These are phyloP conservation scores for Striga asiatica DNA, from an alignment of 257 asterid genomes.

Conservation along the genomic window DNA sequence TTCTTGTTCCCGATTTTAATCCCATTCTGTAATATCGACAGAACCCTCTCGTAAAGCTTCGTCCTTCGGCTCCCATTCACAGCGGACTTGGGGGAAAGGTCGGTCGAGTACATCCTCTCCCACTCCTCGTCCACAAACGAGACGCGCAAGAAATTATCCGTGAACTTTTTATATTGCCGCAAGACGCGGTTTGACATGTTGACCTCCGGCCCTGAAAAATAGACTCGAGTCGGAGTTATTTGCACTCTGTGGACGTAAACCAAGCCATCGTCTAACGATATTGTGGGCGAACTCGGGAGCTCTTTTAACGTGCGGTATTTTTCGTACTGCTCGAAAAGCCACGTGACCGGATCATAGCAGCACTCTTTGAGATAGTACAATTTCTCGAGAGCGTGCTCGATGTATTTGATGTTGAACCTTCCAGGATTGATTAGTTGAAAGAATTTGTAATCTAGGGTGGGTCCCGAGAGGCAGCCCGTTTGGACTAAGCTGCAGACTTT, in stretches of 20 bases:
- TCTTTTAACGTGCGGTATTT: slow-evolving; percentile 25
- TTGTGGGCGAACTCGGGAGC: slow-evolving; percentile 50
- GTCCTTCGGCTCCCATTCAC: slow-evolving; percentile 32
- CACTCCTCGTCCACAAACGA: slow-evolving; percentile 90
- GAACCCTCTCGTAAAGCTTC: slow-evolving; percentile 48
- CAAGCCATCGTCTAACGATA: slow-evolving; percentile 57
- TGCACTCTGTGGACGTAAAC: slow-evolving; percentile 75
- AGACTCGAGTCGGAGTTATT: slow-evolving; percentile 76
- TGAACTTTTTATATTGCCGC: slow-evolving; percentile 37
- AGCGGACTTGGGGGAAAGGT: slow-evolving; percentile 32
- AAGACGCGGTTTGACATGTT: slow-evolving; percentile 76
- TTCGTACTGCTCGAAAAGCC: slow-evolving; percentile 50
- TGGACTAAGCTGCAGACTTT: slow-evolving; percentile 65
- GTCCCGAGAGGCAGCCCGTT: slow-evolving; percentile 76
- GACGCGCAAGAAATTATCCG: slow-evolving; percentile 77
- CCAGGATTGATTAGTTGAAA: slow-evolving; percentile 43
- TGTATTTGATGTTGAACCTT: slow-evolving; percentile 18
- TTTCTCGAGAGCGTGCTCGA: slow-evolving; percentile 65
- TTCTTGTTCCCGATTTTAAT: slow-evolving; percentile 56
- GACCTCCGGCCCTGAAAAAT: slow-evolving; percentile 75
- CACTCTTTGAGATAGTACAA: slow-evolving; percentile 52
- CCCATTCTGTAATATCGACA: slow-evolving; percentile 53
- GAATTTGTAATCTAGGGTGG: slow-evolving; percentile 38
- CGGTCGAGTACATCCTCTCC: slow-evolving; percentile 57
- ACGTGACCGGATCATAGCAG: slow-evolving; percentile 65